Evolutionary conservation across 2,329 filamentous ascomycete species (phyloP).

Genomic region (Beauveria asiatica): DNA sequence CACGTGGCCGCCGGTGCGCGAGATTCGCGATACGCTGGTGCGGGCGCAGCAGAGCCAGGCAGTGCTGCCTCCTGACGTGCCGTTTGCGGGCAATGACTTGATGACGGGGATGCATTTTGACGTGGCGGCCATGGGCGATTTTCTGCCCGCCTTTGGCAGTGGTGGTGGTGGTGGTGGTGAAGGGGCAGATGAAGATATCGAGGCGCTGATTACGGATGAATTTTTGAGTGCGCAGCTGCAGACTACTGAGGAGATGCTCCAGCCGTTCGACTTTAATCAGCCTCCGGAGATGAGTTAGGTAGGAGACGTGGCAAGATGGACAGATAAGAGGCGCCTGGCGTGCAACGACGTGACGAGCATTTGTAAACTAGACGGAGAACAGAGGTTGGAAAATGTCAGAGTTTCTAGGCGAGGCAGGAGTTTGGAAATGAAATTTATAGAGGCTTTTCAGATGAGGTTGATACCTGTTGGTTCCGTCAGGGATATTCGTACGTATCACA

Average conservation of each 20-base stretch:
- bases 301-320: neutral
- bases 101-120: conserved; percentile 25
- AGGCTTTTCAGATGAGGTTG: neutral
- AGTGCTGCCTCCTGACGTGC: conserved; percentile 23
- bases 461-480: too few relatives aligned
- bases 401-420: neutral
- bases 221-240: conserved; percentile 26
- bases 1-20: conserved; percentile 37
- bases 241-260: conserved; percentile 17
- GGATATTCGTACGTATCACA: too few relatives aligned
- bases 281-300: conserved; percentile 1
- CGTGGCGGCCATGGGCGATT: conserved; percentile 17
- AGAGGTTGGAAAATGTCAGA: too few relatives aligned
- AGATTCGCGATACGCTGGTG: conserved; percentile 29
- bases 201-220: conserved; percentile 27
- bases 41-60: conserved; percentile 23
- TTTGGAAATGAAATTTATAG: neutral
- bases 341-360: neutral
- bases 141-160: conserved; percentile 16
- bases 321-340: neutral
- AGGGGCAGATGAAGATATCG: conserved; percentile 21
- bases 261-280: conserved; percentile 25
- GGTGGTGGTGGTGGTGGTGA: neutral
- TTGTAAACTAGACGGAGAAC: too few relatives aligned
- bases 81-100: conserved; percentile 23